Percentiles rank a stretch among this genome's conserved stretches.
These are phyloP conservation scores for Daldinia caldariorum DNA, from an alignment of 495 filamentous ascomycete species.

Conservation along the genomic window DNA sequence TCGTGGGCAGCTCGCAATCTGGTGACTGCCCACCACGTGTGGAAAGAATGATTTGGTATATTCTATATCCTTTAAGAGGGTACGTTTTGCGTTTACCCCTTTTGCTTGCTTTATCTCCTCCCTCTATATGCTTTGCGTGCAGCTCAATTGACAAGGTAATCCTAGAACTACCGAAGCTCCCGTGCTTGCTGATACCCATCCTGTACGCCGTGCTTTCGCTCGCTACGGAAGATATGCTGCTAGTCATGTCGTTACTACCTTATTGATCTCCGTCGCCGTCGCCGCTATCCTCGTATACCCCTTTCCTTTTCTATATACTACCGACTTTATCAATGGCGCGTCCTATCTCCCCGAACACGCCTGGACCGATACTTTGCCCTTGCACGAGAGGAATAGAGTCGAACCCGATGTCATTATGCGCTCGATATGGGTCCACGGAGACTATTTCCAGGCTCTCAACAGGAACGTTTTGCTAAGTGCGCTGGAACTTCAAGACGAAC, in stretches of 20 bases:
- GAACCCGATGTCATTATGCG: conserved; percentile 66
- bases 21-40: conserved; percentile 26
- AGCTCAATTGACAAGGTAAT: conserved; percentile 40
- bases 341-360: conserved; percentile 76
- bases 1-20: conserved; percentile 37
- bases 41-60: conserved; percentile 67
- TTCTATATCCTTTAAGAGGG: conserved; percentile 72
- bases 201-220: conserved; percentile 67
- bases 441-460: conserved; percentile 75
- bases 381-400: conserved; percentile 49
- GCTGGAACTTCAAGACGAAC: conserved; percentile 68
- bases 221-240: conserved; percentile 70
- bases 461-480: conserved; percentile 67
- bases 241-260: conserved; percentile 70
- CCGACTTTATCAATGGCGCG: conserved; percentile 66
- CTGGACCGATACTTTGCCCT: conserved; percentile 75
- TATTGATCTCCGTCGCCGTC: conserved; percentile 70
- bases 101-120: conserved; percentile 4
- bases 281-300: conserved; percentile 72
- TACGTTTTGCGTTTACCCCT: conserved; percentile 33
- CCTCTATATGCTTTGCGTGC: not conserved
- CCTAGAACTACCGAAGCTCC: conserved; percentile 70
- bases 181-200: conserved; percentile 65
- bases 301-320: conserved; percentile 72
- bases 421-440: conserved; percentile 67